These are phyloP conservation scores for Cystobasidium sp. DNA, from an alignment of 1,284 basidiomycete genomes.

Conservation along the genomic window DNA sequence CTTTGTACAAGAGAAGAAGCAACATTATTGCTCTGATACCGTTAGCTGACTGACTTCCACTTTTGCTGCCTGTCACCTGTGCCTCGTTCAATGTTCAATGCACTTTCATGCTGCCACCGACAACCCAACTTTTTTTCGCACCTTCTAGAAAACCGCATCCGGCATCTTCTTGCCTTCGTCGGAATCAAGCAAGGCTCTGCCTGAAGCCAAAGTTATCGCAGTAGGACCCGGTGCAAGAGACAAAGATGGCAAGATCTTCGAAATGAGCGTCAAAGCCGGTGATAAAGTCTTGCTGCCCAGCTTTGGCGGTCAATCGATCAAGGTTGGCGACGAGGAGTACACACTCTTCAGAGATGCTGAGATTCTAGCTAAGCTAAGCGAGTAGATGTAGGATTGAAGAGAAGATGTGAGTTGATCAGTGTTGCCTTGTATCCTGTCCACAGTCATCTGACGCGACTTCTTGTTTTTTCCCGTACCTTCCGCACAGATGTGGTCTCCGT, in stretches of 20 bases:
- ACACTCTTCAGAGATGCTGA: slow-evolving; percentile 93
- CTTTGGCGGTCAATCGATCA: slow-evolving; percentile 95
- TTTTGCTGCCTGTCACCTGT: not conserved
- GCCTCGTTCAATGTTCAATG: slow-evolving; percentile 9
- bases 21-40: not conserved
- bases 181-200: slow-evolving; percentile 78
- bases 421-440: not conserved
- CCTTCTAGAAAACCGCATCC: slow-evolving; percentile 81
- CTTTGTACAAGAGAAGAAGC: not conserved
- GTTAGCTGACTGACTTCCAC: not conserved
- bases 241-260: slow-evolving; percentile 63
- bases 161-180: slow-evolving; percentile 94
- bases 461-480: not conserved
- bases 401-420: not conserved
- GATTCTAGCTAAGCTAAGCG: slow-evolving; percentile 94
- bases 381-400: slow-evolving; percentile 62
- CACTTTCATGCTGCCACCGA: not conserved
- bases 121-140: slow-evolving; percentile 1
- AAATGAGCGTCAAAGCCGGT: slow-evolving; percentile 70
- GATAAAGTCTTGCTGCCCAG: slow-evolving; percentile 92
- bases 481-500: not conserved
- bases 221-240: slow-evolving; percentile 89
- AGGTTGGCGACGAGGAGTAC: slow-evolving; percentile 98
- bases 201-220: slow-evolving; percentile 95
- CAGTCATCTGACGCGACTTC: not conserved